These are phyloP conservation scores for Neurospora cerealis DNA, from an alignment of 495 filamentous ascomycete genomes.

Conservation along the genomic window DNA sequence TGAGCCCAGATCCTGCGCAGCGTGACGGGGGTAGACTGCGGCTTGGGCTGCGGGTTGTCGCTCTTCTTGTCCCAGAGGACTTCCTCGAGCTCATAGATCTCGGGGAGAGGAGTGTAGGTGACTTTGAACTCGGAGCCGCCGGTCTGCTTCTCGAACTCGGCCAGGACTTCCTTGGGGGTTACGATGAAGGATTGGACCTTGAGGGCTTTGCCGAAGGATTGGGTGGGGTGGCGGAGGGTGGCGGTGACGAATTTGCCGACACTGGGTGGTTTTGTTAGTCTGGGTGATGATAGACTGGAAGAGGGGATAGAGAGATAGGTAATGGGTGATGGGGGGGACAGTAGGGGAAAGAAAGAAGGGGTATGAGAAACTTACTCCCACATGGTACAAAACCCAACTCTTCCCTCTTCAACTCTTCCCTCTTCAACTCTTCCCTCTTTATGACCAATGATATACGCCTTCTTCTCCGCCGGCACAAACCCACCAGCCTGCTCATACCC, in stretches of 20 bases:
- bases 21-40: conserved; percentile 45
- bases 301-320: no score
- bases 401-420: conserved; percentile 37
- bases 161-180: conserved; percentile 49
- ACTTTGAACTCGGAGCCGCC: conserved; percentile 43
- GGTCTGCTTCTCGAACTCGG: conserved; percentile 58
- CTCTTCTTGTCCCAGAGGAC: conserved; percentile 43
- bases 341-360: background rate
- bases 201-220: conserved; percentile 43
- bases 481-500: conserved; percentile 33
- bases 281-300: background rate
- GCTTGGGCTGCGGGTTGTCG: conserved; percentile 45
- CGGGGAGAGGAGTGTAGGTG: conserved; percentile 40
- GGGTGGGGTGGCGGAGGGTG: conserved; percentile 45
- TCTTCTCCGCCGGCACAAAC: conserved; percentile 45
- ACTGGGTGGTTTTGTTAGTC: conserved; percentile 26
- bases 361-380: conserved; percentile 43
- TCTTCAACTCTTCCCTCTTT: conserved; percentile 41
- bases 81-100: conserved; percentile 42
- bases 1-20: conserved; percentile 61
- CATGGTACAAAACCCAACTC: conserved; percentile 58
- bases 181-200: conserved; percentile 63
- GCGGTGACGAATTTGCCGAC: conserved; percentile 56
- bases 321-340: background rate
- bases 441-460: conserved; percentile 48